Evolutionary conservation across 768 basidiomycete genomes (phyloP).

Genomic region (Leccinum uliginosum): DNA sequence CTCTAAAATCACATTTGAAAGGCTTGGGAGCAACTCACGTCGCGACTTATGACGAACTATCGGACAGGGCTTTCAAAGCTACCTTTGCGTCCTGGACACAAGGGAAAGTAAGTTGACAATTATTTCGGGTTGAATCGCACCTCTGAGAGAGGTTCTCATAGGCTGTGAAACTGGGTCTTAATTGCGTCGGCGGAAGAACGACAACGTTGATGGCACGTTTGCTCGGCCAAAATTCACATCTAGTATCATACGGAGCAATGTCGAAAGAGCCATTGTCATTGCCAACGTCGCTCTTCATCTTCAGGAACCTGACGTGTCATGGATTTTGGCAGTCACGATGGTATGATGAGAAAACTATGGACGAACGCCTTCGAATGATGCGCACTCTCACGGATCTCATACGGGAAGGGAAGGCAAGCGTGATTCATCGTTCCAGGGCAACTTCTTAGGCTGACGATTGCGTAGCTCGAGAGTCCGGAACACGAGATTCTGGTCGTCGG

Average conservation of each 20-base stretch:
- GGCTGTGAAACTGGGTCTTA: constrained; percentile 46
- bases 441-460: constrained; percentile 1
- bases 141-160: constrained; percentile 8
- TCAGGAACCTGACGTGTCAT: constrained; percentile 71
- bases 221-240: constrained; percentile 61
- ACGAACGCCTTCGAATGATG: constrained; percentile 52
- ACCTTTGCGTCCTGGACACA: constrained; percentile 61
- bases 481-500: constrained; percentile 63
- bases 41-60: constrained; percentile 71
- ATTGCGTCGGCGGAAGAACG: constrained; percentile 62
- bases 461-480: constrained; percentile 61
- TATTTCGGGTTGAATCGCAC: constrained; percentile 7
- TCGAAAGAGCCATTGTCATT: constrained; percentile 75
- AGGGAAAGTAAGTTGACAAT: constrained; percentile 43
- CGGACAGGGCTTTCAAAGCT: constrained; percentile 49
- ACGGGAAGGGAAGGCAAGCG: constrained; percentile 46
- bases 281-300: constrained; percentile 78
- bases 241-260: constrained; percentile 91
- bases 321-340: constrained; percentile 80
- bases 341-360: constrained; percentile 48
- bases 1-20: constrained; percentile 47
- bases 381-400: constrained; percentile 49
- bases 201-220: constrained; percentile 67
- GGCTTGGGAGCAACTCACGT: constrained; percentile 73
- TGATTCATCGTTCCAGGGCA: not conserved